Conservation (phyloP, 352 stramenopile species). For the Pilasporangium apinafurcum region DNA sequence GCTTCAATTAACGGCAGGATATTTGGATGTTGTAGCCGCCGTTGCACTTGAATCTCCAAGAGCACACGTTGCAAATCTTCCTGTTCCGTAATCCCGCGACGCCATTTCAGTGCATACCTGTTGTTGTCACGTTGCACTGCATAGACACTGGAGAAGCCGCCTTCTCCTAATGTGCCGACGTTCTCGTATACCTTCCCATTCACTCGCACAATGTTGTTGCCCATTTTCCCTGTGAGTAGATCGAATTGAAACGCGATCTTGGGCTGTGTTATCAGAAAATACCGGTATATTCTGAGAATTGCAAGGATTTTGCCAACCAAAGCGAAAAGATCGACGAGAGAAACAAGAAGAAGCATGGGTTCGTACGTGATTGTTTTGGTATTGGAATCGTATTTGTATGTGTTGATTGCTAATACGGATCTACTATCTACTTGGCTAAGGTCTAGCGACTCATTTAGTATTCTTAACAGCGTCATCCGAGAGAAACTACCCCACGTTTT, state of each 20-base stretch:
- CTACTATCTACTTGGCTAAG: too few relatives aligned
- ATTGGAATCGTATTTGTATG: too few relatives aligned
- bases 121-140: constrained; percentile 29
- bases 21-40: constrained; percentile 45
- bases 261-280: too few relatives aligned
- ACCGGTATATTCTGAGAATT: too few relatives aligned
- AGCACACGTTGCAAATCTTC: constrained; percentile 55
- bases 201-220: constrained; percentile 50
- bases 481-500: constrained; percentile 51
- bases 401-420: too few relatives aligned
- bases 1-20: constrained; percentile 43
- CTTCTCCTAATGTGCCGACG: constrained; percentile 45
- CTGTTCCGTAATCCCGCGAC: constrained; percentile 33
- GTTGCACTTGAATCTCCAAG: constrained; percentile 69
- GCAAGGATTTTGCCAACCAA: too few relatives aligned
- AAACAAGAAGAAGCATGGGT: too few relatives aligned
- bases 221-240: constrained; percentile 24
- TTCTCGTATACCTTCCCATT: constrained; percentile 52
- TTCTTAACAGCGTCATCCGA: constrained; percentile 36
- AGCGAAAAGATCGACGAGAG: too few relatives aligned
- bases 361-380: too few relatives aligned
- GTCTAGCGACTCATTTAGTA: too few relatives aligned
- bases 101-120: constrained; percentile 61
- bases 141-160: constrained; percentile 70
- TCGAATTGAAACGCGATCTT: constrained; percentile 4